A percentile compares a stretch with the other conserved stretches of the same genome.
These are phyloP conservation scores for Skeletonema menzelii DNA, from an alignment of 108 stramenopile species.

Conservation along the genomic window DNA sequence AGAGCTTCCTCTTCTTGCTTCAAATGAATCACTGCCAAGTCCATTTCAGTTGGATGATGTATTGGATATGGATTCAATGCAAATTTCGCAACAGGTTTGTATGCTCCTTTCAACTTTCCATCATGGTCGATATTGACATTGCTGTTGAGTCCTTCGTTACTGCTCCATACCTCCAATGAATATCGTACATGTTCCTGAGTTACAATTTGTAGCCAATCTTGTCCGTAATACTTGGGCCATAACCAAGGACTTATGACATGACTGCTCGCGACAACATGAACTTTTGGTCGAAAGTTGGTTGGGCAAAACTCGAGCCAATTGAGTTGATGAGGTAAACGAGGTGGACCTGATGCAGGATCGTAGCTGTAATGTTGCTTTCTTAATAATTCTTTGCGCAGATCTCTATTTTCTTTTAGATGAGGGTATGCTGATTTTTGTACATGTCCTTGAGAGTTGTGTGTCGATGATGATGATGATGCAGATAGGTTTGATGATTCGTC, in stretches of 20 bases:
- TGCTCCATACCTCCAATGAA: constrained; percentile 55
- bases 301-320: constrained; percentile 87
- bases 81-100: constrained; percentile 65
- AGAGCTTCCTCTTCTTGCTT: constrained; percentile 70
- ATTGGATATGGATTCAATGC: constrained; percentile 80
- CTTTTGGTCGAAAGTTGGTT: constrained; percentile 61
- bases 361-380: constrained; percentile 54
- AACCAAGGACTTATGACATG: constrained; percentile 82
- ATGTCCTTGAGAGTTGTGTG: constrained; percentile 31
- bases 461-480: background rate
- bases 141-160: background rate
- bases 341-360: constrained; percentile 62
- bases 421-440: constrained; percentile 47
- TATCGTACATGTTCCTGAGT: constrained; percentile 59
- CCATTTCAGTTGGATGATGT: constrained; percentile 78
- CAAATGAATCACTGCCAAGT: constrained; percentile 79
- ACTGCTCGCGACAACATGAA: constrained; percentile 77
- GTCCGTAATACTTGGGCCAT: constrained; percentile 86
- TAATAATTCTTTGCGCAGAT: constrained; percentile 40
- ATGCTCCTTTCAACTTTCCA: constrained; percentile 34
- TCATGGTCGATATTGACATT: constrained; percentile 1
- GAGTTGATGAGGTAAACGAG: constrained; percentile 57
- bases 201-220: constrained; percentile 75
- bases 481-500: background rate
- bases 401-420: constrained; percentile 20